Base-by-base conservation (phyloP, 306 rosid genomes). In the Cucurbita argyrosperma region DNA sequence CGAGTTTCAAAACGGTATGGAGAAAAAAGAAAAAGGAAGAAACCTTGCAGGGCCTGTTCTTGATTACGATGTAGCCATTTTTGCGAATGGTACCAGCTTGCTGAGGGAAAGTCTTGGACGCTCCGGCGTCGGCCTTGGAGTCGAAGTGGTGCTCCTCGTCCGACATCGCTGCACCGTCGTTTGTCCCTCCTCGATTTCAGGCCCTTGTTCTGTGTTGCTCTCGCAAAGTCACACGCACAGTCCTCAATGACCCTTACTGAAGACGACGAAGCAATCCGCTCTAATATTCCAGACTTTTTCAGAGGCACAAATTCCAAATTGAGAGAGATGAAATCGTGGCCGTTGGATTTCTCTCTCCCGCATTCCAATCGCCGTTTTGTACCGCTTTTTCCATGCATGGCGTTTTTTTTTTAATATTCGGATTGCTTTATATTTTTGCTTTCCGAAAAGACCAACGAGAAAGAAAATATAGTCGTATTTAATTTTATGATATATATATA, bases 81-180 rank as follows among this genome's bases (percentile, higher is more conserved):
- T 85, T 87, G 57, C 96, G 91, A 71, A 89, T 89, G 80, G 91
- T 62, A 30, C 96, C 88, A 66, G 90, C 91, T 52, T 87, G 90
- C 72, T 85, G 87, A 74, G 89, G 95, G 10, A 74, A 89, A 10
- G 96, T 89, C 80, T 89, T 85, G 50, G 95, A 89, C 0, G 95
- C 91, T 10, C 95, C 95, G 5, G 91, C 89, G 57, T 87, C 91
- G 11, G 88, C 95, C 18, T 82, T 82, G 15, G 91, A 80, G 55
- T 89, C 91, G 69, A 89, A 89, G 61, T 89, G 91, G 79, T 89
- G 90, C 73, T 89, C 96, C 67, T 89, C 87, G 78, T 87, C 96
- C 11, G 90, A 89, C 96, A 87, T 87, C 50, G 58, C 60, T 23
- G 68, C 72, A 18, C 21, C 67, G 71, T 60, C 65, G 46, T 15